phyloP scores from a whole-genome alignment of 2,329 filamentous ascomycete genomes.

The Neoscytalidium dimidiatum region DNA sequence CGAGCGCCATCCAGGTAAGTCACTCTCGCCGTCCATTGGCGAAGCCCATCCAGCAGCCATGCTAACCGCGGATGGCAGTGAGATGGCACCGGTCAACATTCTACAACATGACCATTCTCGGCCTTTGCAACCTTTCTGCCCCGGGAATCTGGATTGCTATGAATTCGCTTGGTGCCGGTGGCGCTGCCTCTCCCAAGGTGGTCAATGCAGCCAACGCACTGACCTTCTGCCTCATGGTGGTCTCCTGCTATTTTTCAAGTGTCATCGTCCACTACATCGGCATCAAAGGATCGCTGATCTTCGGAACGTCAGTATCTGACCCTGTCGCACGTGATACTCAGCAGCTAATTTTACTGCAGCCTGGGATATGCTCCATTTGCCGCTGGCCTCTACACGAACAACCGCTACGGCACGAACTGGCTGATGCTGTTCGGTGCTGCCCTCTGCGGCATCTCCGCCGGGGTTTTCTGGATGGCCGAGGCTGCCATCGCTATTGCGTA shows the following conservation, averaged over 20 bases:
- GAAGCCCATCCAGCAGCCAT: neutral
- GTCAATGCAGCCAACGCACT: conserved; percentile 10
- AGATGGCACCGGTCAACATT: conserved; percentile 32
- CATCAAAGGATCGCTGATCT: conserved; percentile 35
- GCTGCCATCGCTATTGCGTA: conserved; percentile 48
- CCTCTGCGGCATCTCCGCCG: conserved; percentile 37
- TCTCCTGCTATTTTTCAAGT: neutral
- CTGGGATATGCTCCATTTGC: conserved; percentile 35
- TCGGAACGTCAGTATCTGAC: conserved; percentile 25
- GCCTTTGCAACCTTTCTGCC: conserved; percentile 47
- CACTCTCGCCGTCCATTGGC: no score
- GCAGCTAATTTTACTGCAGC: conserved; percentile 26
- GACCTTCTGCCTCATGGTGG: conserved; percentile 7
- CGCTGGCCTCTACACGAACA: conserved; percentile 32
- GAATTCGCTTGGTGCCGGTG: conserved; percentile 24
- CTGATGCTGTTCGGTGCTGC: conserved; percentile 36
- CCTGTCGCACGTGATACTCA: fast-evolving
- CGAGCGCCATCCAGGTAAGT: neutral
- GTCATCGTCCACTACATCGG: conserved; percentile 41
- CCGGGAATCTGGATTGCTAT: conserved; percentile 53
- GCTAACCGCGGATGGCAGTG: neutral
- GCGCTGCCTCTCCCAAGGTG: neutral
- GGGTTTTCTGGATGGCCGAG: conserved; percentile 44
- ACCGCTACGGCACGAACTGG: conserved; percentile 35
- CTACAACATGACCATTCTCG: conserved; percentile 50